A percentile compares a stretch with the other conserved stretches of the same genome.
These are phyloP conservation scores for Incumbomyces delicatus DNA, from an alignment of 2,329 filamentous ascomycete species.

Conservation along the genomic window DNA sequence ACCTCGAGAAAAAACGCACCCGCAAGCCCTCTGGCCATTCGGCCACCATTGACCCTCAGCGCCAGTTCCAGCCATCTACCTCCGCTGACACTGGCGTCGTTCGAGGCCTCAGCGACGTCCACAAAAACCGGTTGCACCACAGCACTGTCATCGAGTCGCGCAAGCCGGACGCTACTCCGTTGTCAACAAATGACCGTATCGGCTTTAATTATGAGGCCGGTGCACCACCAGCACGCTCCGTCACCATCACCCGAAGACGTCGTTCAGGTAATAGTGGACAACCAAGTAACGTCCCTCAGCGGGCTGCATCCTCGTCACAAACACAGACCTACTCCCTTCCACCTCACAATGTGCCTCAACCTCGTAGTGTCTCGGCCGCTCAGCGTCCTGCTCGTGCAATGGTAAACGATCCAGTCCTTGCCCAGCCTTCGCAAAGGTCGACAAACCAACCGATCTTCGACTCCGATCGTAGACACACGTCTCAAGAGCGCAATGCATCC, in stretches of 20 bases:
- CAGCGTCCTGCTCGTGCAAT: not conserved
- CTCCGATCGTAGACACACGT: not conserved
- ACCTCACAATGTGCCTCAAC: not conserved
- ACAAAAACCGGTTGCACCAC: slow-evolving; percentile 27
- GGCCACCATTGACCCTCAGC: slow-evolving; percentile 3
- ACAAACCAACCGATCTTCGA: not conserved
- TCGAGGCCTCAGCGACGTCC: slow-evolving; percentile 26
- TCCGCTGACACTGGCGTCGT: slow-evolving; percentile 25
- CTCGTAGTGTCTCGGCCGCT: slow-evolving; percentile 1
- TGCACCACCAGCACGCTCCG: not conserved
- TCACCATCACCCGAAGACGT: slow-evolving; percentile 1
- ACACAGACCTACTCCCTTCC: not conserved
- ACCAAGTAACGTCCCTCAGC: not conserved
- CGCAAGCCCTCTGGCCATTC: not conserved
- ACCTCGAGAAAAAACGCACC: slow-evolving; percentile 50
- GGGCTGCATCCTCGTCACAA: not conserved
- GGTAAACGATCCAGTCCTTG: not conserved
- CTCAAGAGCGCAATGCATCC: slow-evolving; percentile 18
- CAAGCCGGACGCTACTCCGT: slow-evolving; percentile 16
- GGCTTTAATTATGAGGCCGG: slow-evolving; percentile 20
- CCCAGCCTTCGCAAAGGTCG: not conserved
- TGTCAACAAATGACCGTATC: slow-evolving; percentile 12
- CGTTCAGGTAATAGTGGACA: not conserved
- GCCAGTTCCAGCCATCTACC: slow-evolving; percentile 5
- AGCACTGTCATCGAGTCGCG: slow-evolving; percentile 24